phyloP scores from a whole-genome alignment of 805 yeast genomes.

The Candida michaelii region DNA sequence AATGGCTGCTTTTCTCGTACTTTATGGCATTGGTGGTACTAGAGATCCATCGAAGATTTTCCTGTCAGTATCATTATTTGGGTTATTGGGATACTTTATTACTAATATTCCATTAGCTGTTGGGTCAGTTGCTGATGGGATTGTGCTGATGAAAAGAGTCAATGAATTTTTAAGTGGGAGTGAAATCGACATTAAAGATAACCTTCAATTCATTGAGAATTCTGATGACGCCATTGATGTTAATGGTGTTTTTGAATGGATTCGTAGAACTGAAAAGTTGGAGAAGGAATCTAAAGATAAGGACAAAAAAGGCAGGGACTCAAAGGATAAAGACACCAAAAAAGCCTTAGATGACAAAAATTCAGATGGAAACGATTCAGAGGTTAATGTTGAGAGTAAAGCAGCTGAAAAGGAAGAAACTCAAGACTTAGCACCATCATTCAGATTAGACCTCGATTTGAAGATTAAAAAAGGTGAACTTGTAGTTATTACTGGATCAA shows the following conservation, averaged over 20 bases:
- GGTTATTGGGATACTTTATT: slow-evolving; percentile 59
- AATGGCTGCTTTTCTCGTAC: slow-evolving; percentile 48
- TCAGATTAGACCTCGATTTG: slow-evolving; percentile 19
- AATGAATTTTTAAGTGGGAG: slow-evolving; percentile 49
- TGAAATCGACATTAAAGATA: slow-evolving; percentile 32
- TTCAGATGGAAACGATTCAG: background rate
- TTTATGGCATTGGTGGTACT: slow-evolving; percentile 28
- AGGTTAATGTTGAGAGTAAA: background rate
- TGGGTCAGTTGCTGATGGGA: slow-evolving; percentile 65
- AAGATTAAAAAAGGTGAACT: slow-evolving; percentile 30
- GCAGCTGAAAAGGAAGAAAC: background rate
- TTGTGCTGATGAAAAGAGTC: slow-evolving; percentile 58
- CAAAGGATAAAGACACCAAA: slow-evolving; percentile 2
- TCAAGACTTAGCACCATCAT: slow-evolving; percentile 1
- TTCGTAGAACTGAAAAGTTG: slow-evolving; percentile 3
- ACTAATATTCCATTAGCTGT: slow-evolving; percentile 70
- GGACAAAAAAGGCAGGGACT: background rate
- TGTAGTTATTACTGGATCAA: slow-evolving; percentile 34
- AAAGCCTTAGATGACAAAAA: too few species aligned
- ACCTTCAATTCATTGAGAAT: slow-evolving; percentile 28
- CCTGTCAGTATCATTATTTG: slow-evolving; percentile 68
- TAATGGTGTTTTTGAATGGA: slow-evolving; percentile 33
- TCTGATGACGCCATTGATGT: slow-evolving; percentile 11
- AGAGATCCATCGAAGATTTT: slow-evolving; percentile 62
- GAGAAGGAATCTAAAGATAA: background rate